These are phyloP conservation scores for Aegilops umbellulata DNA, from an alignment of 176 grass and related monocot genomes.

Conservation along the genomic window DNA sequence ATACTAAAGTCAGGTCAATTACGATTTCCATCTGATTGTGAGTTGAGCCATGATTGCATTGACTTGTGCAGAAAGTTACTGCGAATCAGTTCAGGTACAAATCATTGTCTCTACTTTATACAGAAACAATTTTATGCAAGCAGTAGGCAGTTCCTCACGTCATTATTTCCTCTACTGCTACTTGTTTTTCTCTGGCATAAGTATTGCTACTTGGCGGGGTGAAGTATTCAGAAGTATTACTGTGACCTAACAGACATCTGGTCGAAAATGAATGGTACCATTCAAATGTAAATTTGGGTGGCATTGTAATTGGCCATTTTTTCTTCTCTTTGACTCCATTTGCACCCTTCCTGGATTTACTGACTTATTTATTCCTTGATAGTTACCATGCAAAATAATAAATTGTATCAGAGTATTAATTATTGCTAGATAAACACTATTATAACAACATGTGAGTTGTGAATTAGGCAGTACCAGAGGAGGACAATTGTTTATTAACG, in stretches of 20 bases:
- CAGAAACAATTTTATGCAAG: background rate
- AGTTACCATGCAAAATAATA: background rate
- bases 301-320: background rate
- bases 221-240: constrained; percentile 1
- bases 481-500: background rate
- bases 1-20: constrained; percentile 69
- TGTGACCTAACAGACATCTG: background rate
- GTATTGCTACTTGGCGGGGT: background rate
- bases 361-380: background rate
- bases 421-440: background rate
- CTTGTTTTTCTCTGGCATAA: background rate
- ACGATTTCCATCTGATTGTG: constrained; percentile 55
- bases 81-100: constrained; percentile 70
- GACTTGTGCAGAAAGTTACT: constrained; percentile 95
- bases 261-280: background rate
- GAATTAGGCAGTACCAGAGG: background rate
- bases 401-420: constrained; percentile 3
- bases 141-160: background rate
- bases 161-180: constrained; percentile 14
- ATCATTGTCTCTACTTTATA: background rate
- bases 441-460: background rate
- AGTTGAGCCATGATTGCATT: constrained; percentile 69
- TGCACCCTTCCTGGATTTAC: background rate
- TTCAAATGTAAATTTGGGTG: constrained; percentile 16
- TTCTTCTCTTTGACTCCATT: constrained; percentile 1